Evolutionary conservation across 169 alveolate genomes (phyloP), one percentile per base, ranked within the genome.

Genomic region (Cryptosporidium felis): DNA sequence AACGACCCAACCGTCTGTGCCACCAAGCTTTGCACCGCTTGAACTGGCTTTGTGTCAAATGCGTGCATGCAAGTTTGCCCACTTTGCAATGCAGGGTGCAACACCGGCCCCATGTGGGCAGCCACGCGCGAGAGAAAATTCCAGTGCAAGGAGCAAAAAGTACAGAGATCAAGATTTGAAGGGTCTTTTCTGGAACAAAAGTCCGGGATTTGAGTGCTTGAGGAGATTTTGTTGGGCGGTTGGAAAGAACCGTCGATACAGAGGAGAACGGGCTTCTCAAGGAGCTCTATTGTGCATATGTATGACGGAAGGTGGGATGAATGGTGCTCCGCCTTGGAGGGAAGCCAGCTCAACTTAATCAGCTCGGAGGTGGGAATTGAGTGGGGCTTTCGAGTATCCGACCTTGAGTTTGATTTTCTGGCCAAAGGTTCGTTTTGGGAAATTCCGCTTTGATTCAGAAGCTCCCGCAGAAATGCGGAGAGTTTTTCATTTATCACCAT

Each of bases 271-370:
- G 81, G 81, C 26, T 32, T 46, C 21, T 65, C 49, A 14, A 23
- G 23, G 21, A 65, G n/a, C 9, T 42, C 60, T n/a, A 30, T 46
- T n/a, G 26, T 3, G 21, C 81, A 65, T 5, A 26, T 46, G 14
- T 41, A 45, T n/a, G 61, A 65, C 36, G 49, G 36, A n/a, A 28
- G 10, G 32, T 3, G 32, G 44, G 5, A 28, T 6, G 5, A 30
- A 5, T 8, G 44, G 9, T 65, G 53, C 14, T 65, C 61, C n/a
- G 38, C 18, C 49, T 46, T 65, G 14, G 44, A 38, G 5, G 81
- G 81, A 18, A 65, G 38, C 81, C 81, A 65, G 10, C 81, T 65
- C 1, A 65, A 14, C 32, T 65, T 65, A 28, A 65, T 23, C 30
- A 65, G 46, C 6, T 65, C 81, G 6, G 81, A 65, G 49, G 32